A percentile compares a stretch with the other conserved stretches of the same genome.
These are phyloP conservation scores for Sapria himalayana DNA, from an alignment of 345 rosid species.

Conservation along the genomic window DNA sequence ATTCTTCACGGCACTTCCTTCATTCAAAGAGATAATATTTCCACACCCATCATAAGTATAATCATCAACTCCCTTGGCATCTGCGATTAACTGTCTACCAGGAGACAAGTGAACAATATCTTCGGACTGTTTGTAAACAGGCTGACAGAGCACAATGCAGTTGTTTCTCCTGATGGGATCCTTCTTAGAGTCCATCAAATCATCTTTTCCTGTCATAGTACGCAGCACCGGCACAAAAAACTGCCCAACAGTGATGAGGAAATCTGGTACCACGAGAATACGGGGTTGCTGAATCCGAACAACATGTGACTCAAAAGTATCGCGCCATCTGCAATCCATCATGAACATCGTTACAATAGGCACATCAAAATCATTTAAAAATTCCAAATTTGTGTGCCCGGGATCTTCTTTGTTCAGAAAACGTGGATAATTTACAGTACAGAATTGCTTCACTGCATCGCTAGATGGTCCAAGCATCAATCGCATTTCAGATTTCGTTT, in stretches of 20 bases:
- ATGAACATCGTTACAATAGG: slow-evolving; percentile 78
- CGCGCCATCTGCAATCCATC: slow-evolving; percentile 90
- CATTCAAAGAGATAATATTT: slow-evolving; percentile 39
- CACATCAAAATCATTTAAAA: slow-evolving; percentile 26
- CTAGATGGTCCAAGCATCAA: slow-evolving; percentile 92
- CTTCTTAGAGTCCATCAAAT: slow-evolving; percentile 71
- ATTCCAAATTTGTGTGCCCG: slow-evolving; percentile 27
- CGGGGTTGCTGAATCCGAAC: slow-evolving; percentile 87
- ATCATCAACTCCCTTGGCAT: slow-evolving; percentile 60
- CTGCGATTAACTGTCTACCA: slow-evolving; percentile 55
- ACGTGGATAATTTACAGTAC: slow-evolving; percentile 35
- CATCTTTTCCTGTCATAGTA: slow-evolving; percentile 80
- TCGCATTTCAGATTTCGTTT: slow-evolving; percentile 88
- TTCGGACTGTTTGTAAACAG: slow-evolving; percentile 54
- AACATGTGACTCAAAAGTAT: slow-evolving; percentile 69
- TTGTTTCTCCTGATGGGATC: slow-evolving; percentile 63
- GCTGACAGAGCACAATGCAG: slow-evolving; percentile 44
- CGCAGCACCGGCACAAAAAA: slow-evolving; percentile 90
- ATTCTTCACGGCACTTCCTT: slow-evolving; percentile 30
- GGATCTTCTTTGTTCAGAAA: slow-evolving; percentile 28
- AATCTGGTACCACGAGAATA: slow-evolving; percentile 88
- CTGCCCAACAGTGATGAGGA: slow-evolving; percentile 82
- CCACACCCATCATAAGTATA: slow-evolving; percentile 89
- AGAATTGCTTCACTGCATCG: slow-evolving; percentile 63
- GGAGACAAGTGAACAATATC: slow-evolving; percentile 76